These are phyloP conservation scores for Hyaloscypha variabilis DNA, from an alignment of 495 filamentous ascomycete genomes.

Conservation along the genomic window DNA sequence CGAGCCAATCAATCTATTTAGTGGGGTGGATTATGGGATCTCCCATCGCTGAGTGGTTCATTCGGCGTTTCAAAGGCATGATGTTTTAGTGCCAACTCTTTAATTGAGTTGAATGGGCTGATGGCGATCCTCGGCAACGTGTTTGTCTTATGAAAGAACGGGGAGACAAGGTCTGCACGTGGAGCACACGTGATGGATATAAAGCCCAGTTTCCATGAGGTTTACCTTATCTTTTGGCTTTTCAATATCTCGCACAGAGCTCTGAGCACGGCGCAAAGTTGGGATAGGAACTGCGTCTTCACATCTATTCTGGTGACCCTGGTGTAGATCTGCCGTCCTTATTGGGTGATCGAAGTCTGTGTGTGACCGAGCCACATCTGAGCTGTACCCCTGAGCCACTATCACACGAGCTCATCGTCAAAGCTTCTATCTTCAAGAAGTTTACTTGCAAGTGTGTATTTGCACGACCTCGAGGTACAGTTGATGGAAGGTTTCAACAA, in stretches of 20 bases:
- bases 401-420: too few relatives aligned
- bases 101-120: neutral
- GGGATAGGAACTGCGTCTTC: neutral
- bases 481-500: too few relatives aligned
- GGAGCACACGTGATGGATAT: neutral
- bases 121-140: neutral
- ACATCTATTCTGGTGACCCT: neutral
- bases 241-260: neutral
- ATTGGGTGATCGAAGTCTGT: neutral
- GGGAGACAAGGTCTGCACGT: neutral
- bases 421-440: neutral
- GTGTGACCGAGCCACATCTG: neutral
- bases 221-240: neutral
- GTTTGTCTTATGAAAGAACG: neutral
- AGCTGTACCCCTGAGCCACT: neutral
- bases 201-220: neutral
- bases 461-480: too few relatives aligned
- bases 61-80: slow-evolving; percentile 11
- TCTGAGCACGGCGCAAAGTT: neutral
- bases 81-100: slow-evolving; percentile 6
- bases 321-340: neutral
- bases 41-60: neutral
- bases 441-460: too few relatives aligned
- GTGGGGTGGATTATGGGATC: neutral
- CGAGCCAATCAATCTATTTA: neutral